A percentile compares a stretch with the other conserved stretches of the same genome.
Conservation (phyloP, 768 basidiomycete genomes). For the Suillus ampliporus region DNA sequence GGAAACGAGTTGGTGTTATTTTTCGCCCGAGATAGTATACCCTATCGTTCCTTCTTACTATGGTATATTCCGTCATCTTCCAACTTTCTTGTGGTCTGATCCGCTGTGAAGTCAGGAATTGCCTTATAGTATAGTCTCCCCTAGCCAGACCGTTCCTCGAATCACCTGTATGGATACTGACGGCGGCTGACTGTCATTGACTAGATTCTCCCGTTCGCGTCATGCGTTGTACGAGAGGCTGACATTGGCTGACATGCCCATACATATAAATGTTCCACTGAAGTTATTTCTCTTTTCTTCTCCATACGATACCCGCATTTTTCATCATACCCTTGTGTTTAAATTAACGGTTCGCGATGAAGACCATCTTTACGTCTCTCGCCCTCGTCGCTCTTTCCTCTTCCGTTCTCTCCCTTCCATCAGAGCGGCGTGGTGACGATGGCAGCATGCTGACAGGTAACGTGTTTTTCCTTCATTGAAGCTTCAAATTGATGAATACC, state of each 20-base stretch:
- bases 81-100: background rate
- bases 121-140: no score
- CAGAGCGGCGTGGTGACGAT: slow-evolving; percentile 3
- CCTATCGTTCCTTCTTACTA: no score
- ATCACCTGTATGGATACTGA: background rate
- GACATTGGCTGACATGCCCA: slow-evolving; percentile 4
- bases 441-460: slow-evolving; percentile 16
- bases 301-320: background rate
- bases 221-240: no score
- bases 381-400: background rate
- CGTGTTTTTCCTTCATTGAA: slow-evolving; percentile 33
- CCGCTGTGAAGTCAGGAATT: background rate
- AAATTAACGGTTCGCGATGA: background rate
- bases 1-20: background rate
- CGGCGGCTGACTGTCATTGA: no score
- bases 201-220: no score
- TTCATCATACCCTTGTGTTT: background rate
- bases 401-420: slow-evolving; percentile 3
- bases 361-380: background rate
- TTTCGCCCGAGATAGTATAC: no score
- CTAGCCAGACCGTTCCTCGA: no score
- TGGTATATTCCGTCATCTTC: background rate
- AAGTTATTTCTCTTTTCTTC: background rate
- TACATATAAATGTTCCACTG: background rate
- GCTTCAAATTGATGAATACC: slow-evolving; percentile 25